Percentiles rank a stretch among this genome's conserved stretches.
Conservation (phyloP, 2,329 filamentous ascomycete species). For the Xylaria multiplex region DNA sequence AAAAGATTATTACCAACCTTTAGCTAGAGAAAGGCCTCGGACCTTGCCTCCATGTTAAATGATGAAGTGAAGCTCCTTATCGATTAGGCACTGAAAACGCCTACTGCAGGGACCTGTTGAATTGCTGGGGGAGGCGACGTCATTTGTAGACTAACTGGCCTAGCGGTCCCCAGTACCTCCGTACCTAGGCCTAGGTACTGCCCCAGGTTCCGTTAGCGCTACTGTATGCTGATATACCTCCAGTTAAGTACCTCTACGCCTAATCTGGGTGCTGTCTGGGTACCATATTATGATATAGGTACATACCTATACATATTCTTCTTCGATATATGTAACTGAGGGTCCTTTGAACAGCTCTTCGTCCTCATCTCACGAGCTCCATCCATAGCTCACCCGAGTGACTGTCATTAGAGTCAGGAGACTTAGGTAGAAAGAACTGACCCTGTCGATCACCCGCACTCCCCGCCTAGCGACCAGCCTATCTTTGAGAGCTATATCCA, state of each 20-base stretch:
- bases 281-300: no score
- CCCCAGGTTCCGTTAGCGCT: neutral
- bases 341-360: neutral
- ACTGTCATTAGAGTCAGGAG: neutral
- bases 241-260: no score
- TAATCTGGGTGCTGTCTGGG: no score
- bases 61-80: constrained; percentile 20
- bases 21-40: no score
- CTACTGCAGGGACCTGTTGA: neutral
- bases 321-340: neutral
- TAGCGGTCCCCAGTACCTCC: neutral
- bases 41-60: neutral
- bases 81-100: constrained; percentile 10
- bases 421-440: constrained; percentile 1
- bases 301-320: neutral
- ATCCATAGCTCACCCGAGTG: neutral
- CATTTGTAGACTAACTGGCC: constrained; percentile 12
- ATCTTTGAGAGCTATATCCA: neutral
- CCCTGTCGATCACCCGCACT: constrained; percentile 24
- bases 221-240: no score
- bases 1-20: no score
- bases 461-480: neutral
- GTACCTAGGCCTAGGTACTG: neutral
- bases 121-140: constrained; percentile 2
- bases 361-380: neutral